These are phyloP conservation scores for Phoma sp. DNA, from an alignment of 2,329 filamentous ascomycete species.

Conservation along the genomic window DNA sequence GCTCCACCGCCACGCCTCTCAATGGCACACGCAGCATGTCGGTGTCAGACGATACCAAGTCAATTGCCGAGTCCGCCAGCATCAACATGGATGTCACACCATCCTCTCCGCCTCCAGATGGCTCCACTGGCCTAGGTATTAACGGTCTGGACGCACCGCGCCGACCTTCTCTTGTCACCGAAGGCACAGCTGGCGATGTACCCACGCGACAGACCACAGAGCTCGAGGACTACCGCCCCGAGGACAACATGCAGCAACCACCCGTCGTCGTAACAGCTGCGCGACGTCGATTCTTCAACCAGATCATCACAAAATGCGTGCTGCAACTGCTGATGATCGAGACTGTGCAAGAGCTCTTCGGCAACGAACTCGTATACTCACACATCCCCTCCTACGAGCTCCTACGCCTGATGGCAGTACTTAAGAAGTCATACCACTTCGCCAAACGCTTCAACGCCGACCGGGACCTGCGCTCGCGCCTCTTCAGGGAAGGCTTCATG, in stretches of 20 bases:
- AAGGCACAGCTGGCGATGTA: slow-evolving; percentile 39
- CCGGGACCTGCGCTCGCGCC: slow-evolving; percentile 88
- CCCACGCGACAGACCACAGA: slow-evolving; percentile 49
- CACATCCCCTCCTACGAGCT: slow-evolving; percentile 91
- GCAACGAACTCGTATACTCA: slow-evolving; percentile 91
- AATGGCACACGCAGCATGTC: slow-evolving; percentile 55
- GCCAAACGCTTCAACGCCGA: slow-evolving; percentile 98
- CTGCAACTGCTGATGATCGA: slow-evolving; percentile 99
- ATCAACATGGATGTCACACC: slow-evolving; percentile 43
- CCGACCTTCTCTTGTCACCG: slow-evolving; percentile 40
- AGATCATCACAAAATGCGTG: slow-evolving; percentile 98
- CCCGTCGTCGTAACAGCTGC: slow-evolving; percentile 92
- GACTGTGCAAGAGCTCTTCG: slow-evolving; percentile 98
- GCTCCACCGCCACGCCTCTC: slow-evolving; percentile 53
- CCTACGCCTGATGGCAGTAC: slow-evolving; percentile 85
- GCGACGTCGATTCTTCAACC: slow-evolving; percentile 94
- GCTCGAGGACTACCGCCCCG: slow-evolving; percentile 87
- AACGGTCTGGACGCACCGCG: slow-evolving; percentile 46
- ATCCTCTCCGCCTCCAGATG: slow-evolving; percentile 24
- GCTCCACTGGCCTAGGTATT: slow-evolving; percentile 53
- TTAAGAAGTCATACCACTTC: slow-evolving; percentile 97
- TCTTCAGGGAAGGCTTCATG: slow-evolving; percentile 99
- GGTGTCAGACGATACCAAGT: slow-evolving; percentile 50
- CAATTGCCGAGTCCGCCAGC: slow-evolving; percentile 40
- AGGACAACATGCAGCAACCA: slow-evolving; percentile 73